Percentiles rank a stretch among this genome's conserved stretches.
These are phyloP conservation scores for Bipolaris oryzae DNA, from an alignment of 2,329 filamentous ascomycete genomes.

Conservation along the genomic window DNA sequence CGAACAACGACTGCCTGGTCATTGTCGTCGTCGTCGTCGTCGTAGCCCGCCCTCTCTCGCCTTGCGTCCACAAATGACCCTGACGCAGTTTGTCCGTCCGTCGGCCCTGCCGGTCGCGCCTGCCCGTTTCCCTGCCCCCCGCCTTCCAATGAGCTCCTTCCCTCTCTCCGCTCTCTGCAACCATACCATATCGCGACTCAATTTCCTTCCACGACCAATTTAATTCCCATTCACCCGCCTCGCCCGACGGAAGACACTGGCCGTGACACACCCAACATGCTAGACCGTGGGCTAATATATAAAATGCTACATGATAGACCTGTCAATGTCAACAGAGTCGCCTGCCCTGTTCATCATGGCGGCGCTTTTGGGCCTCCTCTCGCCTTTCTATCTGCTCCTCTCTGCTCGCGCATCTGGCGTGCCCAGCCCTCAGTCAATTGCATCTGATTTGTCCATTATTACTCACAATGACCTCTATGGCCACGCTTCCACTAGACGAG, in stretches of 20 bases:
- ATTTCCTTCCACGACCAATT: conserved; percentile 14
- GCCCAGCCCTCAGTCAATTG: conserved; percentile 31
- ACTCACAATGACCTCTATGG: conserved; percentile 39
- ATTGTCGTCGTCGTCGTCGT: not conserved
- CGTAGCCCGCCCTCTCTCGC: conserved; percentile 3
- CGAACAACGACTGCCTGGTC: not conserved
- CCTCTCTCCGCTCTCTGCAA: not conserved
- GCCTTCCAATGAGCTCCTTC: not conserved
- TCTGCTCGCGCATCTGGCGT: conserved; percentile 13
- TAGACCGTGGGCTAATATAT: not conserved
- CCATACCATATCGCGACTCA: not conserved
- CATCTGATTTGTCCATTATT: conserved; percentile 39
- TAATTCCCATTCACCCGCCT: not conserved
- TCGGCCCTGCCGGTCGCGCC: not conserved
- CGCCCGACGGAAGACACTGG: no score
- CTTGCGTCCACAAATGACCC: not conserved
- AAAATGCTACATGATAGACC: not conserved
- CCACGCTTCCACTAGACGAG: conserved; percentile 27
- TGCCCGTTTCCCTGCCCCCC: not conserved
- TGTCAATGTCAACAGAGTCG: not conserved
- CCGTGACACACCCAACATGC: not conserved
- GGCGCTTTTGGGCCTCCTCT: not conserved
- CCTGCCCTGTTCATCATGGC: not conserved
- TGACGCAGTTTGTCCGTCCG: not conserved
- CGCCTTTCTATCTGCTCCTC: conserved; percentile 14